Percentiles rank a stretch among this genome's conserved stretches.
Evolutionary conservation across 208 protist species (phyloP).

Genomic region (Novymonas esmeraldas): DNA sequence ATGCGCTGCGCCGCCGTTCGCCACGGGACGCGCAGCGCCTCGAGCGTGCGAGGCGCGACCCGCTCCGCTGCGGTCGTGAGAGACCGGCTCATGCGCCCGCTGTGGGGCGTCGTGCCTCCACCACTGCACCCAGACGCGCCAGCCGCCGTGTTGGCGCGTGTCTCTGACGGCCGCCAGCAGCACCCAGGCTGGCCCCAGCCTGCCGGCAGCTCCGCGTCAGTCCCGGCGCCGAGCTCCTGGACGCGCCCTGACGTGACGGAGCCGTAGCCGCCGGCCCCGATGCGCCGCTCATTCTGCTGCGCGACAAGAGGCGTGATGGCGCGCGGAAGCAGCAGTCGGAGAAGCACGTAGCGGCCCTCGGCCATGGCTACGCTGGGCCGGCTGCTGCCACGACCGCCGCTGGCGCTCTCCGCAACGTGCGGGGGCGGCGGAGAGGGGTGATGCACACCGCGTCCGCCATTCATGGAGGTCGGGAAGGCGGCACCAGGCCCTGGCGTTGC

Average conservation of each 20-base stretch:
- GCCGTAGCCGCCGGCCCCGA: constrained; percentile 79
- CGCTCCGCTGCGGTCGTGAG: constrained; percentile 9
- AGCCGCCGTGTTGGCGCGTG: constrained; percentile 1
- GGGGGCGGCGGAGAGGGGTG: neutral
- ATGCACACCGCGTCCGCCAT: too few species aligned
- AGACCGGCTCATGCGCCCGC: neutral
- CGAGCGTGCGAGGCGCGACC: neutral
- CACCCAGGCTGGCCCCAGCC: constrained; percentile 22
- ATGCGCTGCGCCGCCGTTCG: constrained; percentile 19
- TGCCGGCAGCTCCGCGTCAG: constrained; percentile 15
- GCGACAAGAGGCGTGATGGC: constrained; percentile 26
- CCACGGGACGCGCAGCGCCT: constrained; percentile 23
- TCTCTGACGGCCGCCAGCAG: constrained; percentile 12
- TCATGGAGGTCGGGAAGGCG: too few species aligned
- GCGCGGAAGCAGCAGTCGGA: constrained; percentile 59
- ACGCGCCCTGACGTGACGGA: constrained; percentile 44
- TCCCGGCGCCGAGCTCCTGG: neutral
- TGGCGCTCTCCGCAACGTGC: neutral
- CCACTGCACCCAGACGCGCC: constrained; percentile 4
- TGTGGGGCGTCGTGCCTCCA: neutral
- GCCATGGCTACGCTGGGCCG: constrained; percentile 24
- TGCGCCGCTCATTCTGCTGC: constrained; percentile 35
- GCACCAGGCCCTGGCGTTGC: too few species aligned
- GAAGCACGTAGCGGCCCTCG: constrained; percentile 58
- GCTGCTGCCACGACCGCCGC: neutral